Evolutionary conservation across 768 basidiomycete genomes (phyloP).

Genomic region (Naganishia vishniacii): DNA sequence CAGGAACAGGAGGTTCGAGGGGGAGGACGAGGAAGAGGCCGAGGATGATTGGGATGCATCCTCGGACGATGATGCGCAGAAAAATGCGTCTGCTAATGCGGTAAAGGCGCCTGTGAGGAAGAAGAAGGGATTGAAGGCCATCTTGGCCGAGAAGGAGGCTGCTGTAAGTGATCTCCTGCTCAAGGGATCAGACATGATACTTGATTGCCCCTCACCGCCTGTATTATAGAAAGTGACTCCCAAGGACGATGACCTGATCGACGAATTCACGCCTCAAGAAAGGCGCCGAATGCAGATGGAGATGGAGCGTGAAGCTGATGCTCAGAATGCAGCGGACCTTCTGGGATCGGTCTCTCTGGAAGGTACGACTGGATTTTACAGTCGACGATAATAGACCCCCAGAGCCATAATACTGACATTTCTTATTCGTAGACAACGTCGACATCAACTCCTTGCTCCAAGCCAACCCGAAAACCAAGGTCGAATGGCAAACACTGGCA

Average conservation of each 20-base stretch:
- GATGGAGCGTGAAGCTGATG: slow-evolving; percentile 76
- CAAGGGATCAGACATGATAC: not conserved
- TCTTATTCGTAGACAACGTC: slow-evolving; percentile 27
- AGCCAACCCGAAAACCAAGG: slow-evolving; percentile 77
- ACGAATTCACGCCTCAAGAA: slow-evolving; percentile 49
- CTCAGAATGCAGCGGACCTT: slow-evolving; percentile 74
- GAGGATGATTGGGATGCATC: slow-evolving; percentile 92
- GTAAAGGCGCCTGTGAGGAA: slow-evolving; percentile 70
- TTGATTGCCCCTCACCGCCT: slow-evolving; percentile 8
- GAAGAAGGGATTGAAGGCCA: slow-evolving; percentile 84
- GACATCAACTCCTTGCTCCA: slow-evolving; percentile 45
- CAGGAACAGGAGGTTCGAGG: slow-evolving; percentile 70
- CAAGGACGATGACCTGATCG: slow-evolving; percentile 41
- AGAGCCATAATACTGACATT: too few species aligned
- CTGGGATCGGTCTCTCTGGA: slow-evolving; percentile 58
- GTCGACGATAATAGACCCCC: not conserved
- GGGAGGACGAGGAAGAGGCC: slow-evolving; percentile 77
- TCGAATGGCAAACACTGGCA: slow-evolving; percentile 75
- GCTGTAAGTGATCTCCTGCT: slow-evolving; percentile 4
- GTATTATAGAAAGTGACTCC: not conserved
- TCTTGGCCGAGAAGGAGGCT: slow-evolving; percentile 78
- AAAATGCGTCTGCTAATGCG: slow-evolving; percentile 51
- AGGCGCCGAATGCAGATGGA: slow-evolving; percentile 73
- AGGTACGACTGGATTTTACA: slow-evolving; percentile 21
- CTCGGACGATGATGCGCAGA: slow-evolving; percentile 65